Percentiles rank a stretch among this genome's conserved stretches.
Conservation (phyloP, 345 rosid genomes). For the Noccaea bulbosa region DNA sequence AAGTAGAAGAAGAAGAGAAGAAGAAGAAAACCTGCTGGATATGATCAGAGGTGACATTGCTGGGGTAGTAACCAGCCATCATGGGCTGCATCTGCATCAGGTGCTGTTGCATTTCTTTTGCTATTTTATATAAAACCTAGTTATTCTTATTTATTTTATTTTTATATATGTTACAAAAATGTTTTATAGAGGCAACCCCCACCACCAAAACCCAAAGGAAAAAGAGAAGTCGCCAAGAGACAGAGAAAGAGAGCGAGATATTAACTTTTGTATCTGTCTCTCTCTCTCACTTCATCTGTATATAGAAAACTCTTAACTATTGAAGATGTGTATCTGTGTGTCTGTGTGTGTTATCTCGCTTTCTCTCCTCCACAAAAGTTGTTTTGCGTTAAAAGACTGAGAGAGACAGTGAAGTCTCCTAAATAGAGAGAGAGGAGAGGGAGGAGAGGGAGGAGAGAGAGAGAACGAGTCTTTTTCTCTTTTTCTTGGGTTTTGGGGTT, state of each 20-base stretch:
- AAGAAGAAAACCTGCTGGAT: conserved; percentile 84
- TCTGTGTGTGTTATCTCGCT: conserved; percentile 36
- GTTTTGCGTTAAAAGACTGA: conserved; percentile 47
- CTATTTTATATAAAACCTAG: conserved; percentile 49
- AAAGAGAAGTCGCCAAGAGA: conserved; percentile 38
- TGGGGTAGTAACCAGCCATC: conserved; percentile 99
- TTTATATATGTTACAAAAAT: conserved; percentile 7
- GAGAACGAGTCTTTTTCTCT: conserved; percentile 9
- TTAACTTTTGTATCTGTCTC: conserved; percentile 37
- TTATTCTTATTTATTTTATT: conserved; percentile 21
- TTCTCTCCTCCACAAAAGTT: conserved; percentile 46
- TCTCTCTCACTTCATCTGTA: conserved; percentile 40
- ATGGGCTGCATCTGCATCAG: conserved; percentile 99
- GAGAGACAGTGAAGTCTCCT: conserved; percentile 50
- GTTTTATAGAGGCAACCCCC: conserved; percentile 40
- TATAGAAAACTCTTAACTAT: conserved; percentile 48
- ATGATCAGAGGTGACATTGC: conserved; percentile 99
- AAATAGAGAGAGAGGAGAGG: conserved; percentile 44
- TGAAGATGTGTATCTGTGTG: conserved; percentile 44
- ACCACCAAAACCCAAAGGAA: conserved; percentile 45
- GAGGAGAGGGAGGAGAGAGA: conserved; percentile 35
- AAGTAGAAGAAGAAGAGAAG: conserved; percentile 8
- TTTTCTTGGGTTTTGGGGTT: conserved; percentile 50
- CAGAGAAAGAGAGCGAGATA: conserved; percentile 24
- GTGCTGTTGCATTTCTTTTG: conserved; percentile 95